A percentile compares a stretch with the other conserved stretches of the same genome.
These are phyloP conservation scores for Pythium coloratum DNA, from an alignment of 352 stramenopile genomes.

Conservation along the genomic window DNA sequence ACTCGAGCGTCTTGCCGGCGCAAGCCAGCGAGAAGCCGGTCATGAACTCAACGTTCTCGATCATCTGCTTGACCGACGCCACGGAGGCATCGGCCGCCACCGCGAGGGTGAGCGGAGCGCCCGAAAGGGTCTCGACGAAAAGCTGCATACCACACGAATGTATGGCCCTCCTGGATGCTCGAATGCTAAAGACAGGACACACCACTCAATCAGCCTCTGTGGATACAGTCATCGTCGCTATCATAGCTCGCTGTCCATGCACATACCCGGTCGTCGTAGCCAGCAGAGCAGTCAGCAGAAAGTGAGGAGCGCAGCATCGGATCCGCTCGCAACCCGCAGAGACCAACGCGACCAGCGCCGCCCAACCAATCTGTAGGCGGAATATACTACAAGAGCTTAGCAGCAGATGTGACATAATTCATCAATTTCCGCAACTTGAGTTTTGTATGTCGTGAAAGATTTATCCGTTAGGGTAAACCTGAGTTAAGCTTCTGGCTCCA, in stretches of 20 bases:
- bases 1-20: slow-evolving; percentile 76
- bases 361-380: slow-evolving; percentile 17
- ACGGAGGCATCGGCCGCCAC: slow-evolving; percentile 89
- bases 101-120: slow-evolving; percentile 75
- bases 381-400: background rate
- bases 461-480: background rate
- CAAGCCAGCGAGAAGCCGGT: slow-evolving; percentile 90
- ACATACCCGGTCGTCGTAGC: slow-evolving; percentile 75
- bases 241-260: background rate
- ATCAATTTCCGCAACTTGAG: background rate
- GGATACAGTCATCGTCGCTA: background rate
- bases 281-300: slow-evolving; percentile 93
- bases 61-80: slow-evolving; percentile 90
- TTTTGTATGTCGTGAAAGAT: slow-evolving; percentile 4
- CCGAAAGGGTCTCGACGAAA: slow-evolving; percentile 91
- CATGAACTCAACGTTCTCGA: slow-evolving; percentile 96
- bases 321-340: background rate
- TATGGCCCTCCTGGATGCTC: slow-evolving; percentile 90
- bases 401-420: background rate
- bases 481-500: background rate
- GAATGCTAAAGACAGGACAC: slow-evolving; percentile 55
- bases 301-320: slow-evolving; percentile 49
- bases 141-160: slow-evolving; percentile 93
- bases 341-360: slow-evolving; percentile 7
- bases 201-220: background rate